phyloP scores from a whole-genome alignment of 441 rosid species.

The Gossypium gossypioides region DNA sequence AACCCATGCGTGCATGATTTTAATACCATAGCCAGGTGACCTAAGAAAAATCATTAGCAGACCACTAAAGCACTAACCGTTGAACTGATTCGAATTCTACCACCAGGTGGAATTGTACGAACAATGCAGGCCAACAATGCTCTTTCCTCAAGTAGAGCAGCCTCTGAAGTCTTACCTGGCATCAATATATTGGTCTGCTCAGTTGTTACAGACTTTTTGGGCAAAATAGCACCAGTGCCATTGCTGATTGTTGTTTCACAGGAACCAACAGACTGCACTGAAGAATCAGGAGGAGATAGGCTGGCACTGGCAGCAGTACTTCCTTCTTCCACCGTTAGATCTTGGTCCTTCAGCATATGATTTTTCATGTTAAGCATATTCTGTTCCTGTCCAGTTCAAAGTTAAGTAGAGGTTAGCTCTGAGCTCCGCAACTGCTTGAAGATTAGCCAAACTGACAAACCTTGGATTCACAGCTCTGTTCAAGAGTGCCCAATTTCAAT shows the following conservation, averaged over 20 bases:
- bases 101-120: conserved; percentile 93
- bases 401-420: background rate
- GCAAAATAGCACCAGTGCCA: conserved; percentile 26
- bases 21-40: background rate
- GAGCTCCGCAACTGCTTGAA: background rate
- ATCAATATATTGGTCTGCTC: conserved; percentile 24
- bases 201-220: conserved; percentile 37
- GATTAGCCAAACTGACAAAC: conserved; percentile 21
- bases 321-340: conserved; percentile 30
- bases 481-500: conserved; percentile 30
- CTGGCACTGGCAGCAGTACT: conserved; percentile 23
- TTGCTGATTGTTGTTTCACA: conserved; percentile 23
- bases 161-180: conserved; percentile 34
- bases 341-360: conserved; percentile 32
- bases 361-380: conserved; percentile 24
- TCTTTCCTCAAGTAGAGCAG: conserved; percentile 72
- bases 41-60: background rate
- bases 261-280: conserved; percentile 24
- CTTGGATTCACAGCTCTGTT: conserved; percentile 34
- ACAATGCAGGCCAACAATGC: conserved; percentile 80
- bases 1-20: background rate
- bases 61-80: conserved; percentile 58
- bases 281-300: conserved; percentile 20
- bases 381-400: conserved; percentile 38
- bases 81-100: conserved; percentile 73